Base-by-base conservation (phyloP, 2,329 filamentous ascomycete genomes). In the Zymoseptoria brevis region DNA sequence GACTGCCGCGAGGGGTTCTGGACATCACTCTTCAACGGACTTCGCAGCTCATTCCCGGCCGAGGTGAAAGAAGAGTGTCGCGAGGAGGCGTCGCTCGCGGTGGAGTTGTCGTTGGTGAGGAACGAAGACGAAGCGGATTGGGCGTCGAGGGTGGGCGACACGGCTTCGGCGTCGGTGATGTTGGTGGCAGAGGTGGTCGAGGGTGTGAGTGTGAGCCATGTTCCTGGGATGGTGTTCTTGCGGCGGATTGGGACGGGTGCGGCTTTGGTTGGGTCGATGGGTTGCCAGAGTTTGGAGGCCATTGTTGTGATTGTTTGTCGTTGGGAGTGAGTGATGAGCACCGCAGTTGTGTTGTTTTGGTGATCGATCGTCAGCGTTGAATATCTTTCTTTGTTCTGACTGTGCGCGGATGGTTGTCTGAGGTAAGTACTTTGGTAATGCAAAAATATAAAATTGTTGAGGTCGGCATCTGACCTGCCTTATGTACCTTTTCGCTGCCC, bases 161-260 rank as follows among this genome's bases (percentile, higher is more conserved):
- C 35, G 35, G 35, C 35, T 16, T 45, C 35, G 13, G 3, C 13
- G 35, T 45, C 30, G 51, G 51, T 29, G 51, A n/a, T 29, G 50
- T 51, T 51, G 19, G 8, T 16, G 35, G 35, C 1, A 22, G 22
- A 24, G 51, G 22, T n/a, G 8, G 22, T 53, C 8, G 51, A 26
- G n/a, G 51, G 51, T n/a, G 51, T 53, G 21, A 53, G 51, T 8
- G 51, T 53, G 21, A 53, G 22, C 51, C 51, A 53, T n/a, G 51
- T 53, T 3, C 51, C 51, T 13, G 51, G 51, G 13, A 53, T 29
- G 24, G 22, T 53, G 11, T 51, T 51, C 8, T 53, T 53, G 51
- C 16, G 22, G 4, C 22, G 22, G 22, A 26, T 24, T n/a, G 51
- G 51, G 22, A 29, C 22, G 11, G 51, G n/a, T 11, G 16, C 19